Conservation (phyloP, 441 rosid genomes). For the Pelargonium citronellum region DNA sequence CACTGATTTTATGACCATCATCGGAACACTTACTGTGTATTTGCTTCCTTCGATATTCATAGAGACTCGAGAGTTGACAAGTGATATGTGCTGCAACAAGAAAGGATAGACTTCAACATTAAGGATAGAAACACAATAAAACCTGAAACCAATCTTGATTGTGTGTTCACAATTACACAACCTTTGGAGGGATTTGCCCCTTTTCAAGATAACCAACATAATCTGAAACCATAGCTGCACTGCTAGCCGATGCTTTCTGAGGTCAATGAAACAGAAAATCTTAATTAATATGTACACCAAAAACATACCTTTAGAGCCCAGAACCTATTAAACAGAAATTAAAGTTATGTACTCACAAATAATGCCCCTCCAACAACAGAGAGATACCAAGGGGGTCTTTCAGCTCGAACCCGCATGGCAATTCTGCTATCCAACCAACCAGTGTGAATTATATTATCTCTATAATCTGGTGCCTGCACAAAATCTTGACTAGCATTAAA, state of each 20-base stretch:
- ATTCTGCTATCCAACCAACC: conserved; percentile 99
- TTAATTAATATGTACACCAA: conserved; percentile 2
- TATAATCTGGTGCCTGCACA: conserved; percentile 87
- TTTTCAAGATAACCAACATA: conserved; percentile 95
- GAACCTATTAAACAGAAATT: neutral
- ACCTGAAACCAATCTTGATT: neutral
- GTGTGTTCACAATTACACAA: conserved; percentile 23
- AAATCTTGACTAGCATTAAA: conserved; percentile 23
- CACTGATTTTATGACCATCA: conserved; percentile 18
- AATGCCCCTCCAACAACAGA: conserved; percentile 99
- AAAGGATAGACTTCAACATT: conserved; percentile 23
- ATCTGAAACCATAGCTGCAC: conserved; percentile 95
- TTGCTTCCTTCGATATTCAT: conserved; percentile 99
- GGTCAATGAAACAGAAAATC: conserved; percentile 23
- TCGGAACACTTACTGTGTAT: conserved; percentile 56
- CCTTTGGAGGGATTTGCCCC: conserved; percentile 99
- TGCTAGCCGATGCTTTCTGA: conserved; percentile 96
- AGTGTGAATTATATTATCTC: conserved; percentile 94
- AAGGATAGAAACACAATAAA: conserved; percentile 10
- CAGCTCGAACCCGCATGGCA: conserved; percentile 99
- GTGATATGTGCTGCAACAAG: conserved; percentile 81
- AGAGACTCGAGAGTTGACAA: conserved; percentile 91
- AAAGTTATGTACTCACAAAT: conserved; percentile 51
- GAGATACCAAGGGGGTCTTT: conserved; percentile 99
- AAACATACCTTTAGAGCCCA: conserved; percentile 1